phyloP scores from a whole-genome alignment of 257 asterid species.

The Solanum appendiculatum region DNA sequence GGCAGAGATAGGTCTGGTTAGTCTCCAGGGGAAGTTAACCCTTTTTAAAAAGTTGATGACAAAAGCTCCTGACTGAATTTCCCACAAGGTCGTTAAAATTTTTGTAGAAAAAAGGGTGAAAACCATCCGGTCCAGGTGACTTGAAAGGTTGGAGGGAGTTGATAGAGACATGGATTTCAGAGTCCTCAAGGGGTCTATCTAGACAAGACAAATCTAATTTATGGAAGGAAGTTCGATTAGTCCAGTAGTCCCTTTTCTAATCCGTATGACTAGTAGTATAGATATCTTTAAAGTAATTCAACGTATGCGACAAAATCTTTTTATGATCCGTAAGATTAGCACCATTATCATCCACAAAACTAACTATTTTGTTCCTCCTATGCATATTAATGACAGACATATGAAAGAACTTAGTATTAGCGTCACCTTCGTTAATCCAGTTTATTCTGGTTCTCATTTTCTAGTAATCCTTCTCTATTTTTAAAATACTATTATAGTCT shows the following conservation, averaged over 20 bases:
- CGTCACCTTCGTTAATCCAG: not conserved
- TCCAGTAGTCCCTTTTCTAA: too few relatives aligned
- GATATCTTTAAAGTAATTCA: too few relatives aligned
- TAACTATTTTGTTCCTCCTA: too few relatives aligned
- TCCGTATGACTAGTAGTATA: not conserved
- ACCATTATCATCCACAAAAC: not conserved
- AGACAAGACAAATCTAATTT: too few relatives aligned
- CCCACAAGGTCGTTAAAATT: not conserved
- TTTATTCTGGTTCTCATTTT: not conserved
- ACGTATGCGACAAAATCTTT: not conserved
- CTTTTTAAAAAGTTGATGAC: not conserved
- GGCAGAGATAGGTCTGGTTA: not conserved
- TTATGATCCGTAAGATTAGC: not conserved
- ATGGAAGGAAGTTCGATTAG: too few relatives aligned
- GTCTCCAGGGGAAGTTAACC: accelerated
- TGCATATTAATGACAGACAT: not conserved
- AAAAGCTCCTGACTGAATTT: too few relatives aligned
- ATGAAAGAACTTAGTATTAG: too few relatives aligned
- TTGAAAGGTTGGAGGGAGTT: not conserved
- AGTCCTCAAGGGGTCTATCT: not conserved
- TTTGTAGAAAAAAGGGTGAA: not conserved
- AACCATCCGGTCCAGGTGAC: not conserved
- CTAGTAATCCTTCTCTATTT: not conserved
- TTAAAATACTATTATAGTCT: too few relatives aligned
- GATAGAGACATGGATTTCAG: too few relatives aligned